These are phyloP conservation scores for Rhazya stricta DNA, from an alignment of 257 asterid species.

Conservation along the genomic window DNA sequence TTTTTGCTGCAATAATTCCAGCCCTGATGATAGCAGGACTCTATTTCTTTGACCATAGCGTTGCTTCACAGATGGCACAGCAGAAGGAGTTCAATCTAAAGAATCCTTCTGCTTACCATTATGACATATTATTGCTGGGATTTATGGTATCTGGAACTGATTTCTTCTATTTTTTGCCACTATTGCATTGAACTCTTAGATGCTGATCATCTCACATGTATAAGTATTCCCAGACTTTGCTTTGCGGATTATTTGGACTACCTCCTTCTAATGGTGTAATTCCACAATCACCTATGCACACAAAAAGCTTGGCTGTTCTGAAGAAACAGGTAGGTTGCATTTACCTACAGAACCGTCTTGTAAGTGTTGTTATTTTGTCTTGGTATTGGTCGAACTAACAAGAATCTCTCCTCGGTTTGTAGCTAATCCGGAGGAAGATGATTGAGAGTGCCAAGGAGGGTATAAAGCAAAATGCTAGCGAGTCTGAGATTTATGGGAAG, in stretches of 20 bases:
- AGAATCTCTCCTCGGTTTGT: background rate
- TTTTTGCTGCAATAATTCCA: slow-evolving; percentile 46
- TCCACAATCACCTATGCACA: slow-evolving; percentile 69
- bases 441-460: slow-evolving; percentile 44
- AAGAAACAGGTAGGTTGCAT: slow-evolving; percentile 42
- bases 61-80: slow-evolving; percentile 56
- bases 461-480: slow-evolving; percentile 38
- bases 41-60: slow-evolving; percentile 66
- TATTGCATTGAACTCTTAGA: background rate
- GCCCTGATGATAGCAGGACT: slow-evolving; percentile 57
- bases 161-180: background rate
- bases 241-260: slow-evolving; percentile 55
- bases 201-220: background rate
- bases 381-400: background rate
- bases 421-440: slow-evolving; percentile 52
- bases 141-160: slow-evolving; percentile 34
- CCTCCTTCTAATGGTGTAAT: slow-evolving; percentile 73
- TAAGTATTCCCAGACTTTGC: slow-evolving; percentile 34
- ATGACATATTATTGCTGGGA: slow-evolving; percentile 54
- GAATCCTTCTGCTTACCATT: slow-evolving; percentile 57
- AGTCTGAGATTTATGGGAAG: slow-evolving; percentile 49
- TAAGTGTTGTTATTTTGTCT: background rate
- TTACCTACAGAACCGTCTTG: background rate
- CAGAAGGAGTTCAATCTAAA: slow-evolving; percentile 63
- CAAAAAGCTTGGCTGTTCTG: slow-evolving; percentile 50